Evolutionary conservation across 768 basidiomycete species (phyloP), one percentile per base, ranked within the genome.

Genomic region (Porpolomopsis calyptriformis): DNA sequence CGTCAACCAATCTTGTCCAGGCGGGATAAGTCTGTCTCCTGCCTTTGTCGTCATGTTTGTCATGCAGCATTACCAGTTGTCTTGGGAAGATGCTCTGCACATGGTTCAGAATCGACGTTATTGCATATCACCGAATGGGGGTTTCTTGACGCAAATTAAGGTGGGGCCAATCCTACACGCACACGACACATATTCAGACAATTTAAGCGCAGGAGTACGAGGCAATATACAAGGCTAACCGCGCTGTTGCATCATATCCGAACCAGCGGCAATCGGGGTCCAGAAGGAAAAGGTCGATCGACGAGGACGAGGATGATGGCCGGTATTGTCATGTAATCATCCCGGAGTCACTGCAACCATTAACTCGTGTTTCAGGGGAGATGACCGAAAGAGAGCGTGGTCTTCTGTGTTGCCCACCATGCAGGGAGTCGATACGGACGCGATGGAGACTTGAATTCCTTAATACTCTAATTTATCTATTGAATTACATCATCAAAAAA

Each of bases 31-130:
- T 49, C 70, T 91, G 9, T 90, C 87, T 2, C 89, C 89, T 0
- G 76, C 88, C 1, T 90, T 92, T 48, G 89, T 90, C 19, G 84
- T 92, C 44, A 91, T 91, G 85, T 92, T 86, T 58, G 87, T 87
- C 29, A 92, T 92, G 89, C 82, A 86, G 49, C 76, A 83, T 55
- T 80, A 80, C 59, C 76, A 78, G 23, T 64, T 90, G 23, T 79
- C 80, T 31, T 91, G 85, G 83, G 88, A 91, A 66, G 87, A 92
- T 46, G 89, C 88, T 0, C 69, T 92, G 40, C 87, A 89, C 55
- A 64, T 85, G 57, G 89, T 92, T 3, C 89, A 92, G 61, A 91
- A 91, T 52, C 73, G 90, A 39, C 76, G 91, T 37, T 96, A 94
- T 56, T 96, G 91, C 62, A 92, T 93, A 51, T 88, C 87, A 1